phyloP scores from a whole-genome alignment of 2,329 filamentous ascomycete species.

The Alternaria metachromatica region DNA sequence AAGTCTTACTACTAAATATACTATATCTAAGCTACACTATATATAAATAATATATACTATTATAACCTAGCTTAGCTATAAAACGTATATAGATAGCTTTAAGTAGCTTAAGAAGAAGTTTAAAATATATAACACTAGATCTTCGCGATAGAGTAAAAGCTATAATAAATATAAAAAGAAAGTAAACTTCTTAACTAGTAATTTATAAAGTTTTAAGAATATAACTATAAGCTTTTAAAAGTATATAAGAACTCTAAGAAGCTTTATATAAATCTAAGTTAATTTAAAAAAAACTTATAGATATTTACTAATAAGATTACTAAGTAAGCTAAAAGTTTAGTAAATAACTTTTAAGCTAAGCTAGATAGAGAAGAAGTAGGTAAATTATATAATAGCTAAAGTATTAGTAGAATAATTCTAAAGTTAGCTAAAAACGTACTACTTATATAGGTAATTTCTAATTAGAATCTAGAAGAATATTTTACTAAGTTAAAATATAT shows the following conservation, averaged over 20 bases:
- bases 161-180: background rate
- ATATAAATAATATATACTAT: conserved; percentile 3
- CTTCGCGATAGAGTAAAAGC: background rate
- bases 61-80: conserved; percentile 1
- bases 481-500: conserved; percentile 2
- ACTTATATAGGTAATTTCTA: conserved; percentile 3
- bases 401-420: conserved; percentile 17
- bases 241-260: background rate
- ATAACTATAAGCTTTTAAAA: conserved; percentile 7
- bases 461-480: background rate
- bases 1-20: conserved; percentile 1
- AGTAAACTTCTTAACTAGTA: conserved; percentile 10
- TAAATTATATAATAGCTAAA: conserved; percentile 9
- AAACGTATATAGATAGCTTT: background rate
- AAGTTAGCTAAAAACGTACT: conserved; percentile 19
- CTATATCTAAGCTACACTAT: conserved; percentile 4
- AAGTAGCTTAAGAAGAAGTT: background rate
- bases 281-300: background rate
- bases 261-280: background rate
- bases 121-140: background rate
- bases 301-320: conserved; percentile 7
- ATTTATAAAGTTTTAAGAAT: conserved; percentile 11
- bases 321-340: conserved; percentile 5
- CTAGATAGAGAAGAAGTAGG: background rate
- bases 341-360: conserved; percentile 1